Evolutionary conservation across 2,329 filamentous ascomycete genomes (phyloP), one percentile per base, ranked within the genome.

Genomic region (Ophiocordyceps australis): DNA sequence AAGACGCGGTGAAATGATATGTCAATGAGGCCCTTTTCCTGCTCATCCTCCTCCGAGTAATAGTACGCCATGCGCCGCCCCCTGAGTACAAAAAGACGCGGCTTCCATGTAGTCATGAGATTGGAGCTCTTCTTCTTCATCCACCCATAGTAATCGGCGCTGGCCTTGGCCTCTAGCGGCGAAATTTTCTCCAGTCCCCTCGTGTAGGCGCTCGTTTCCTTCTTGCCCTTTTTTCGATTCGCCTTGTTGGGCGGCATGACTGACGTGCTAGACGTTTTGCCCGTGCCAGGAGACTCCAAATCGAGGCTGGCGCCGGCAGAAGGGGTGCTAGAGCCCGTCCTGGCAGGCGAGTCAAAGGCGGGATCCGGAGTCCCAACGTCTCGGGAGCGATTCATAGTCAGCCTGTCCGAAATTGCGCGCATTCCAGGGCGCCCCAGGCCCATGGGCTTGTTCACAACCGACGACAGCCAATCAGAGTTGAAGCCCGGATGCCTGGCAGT

Each of bases 51-150:
- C 42, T 95, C 86, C 1, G 80, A 80, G 47, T 98, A 98, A 53
- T 92, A 98, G 55, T 98, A 98, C 1, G 85, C 83, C 17, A 98
- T 58, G 5, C 89, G 74, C 27, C 86, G 74, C 17, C 89, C 89
- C 42, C 83, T 85, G 30, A 98, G 68, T 7, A 98, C 75, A 43
- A 98, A 98, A n/a, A 95, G 63, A 9, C 89, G 74, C 9, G 85
- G 79, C 45, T 95, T 98, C 89, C 89, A 98, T 2, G 85, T 93
- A 3, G 83, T 83, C 75, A 98, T 93, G 18, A 95, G 60, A 41
- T 86, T 89, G 2, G 82, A 86, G 31, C 82, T 93, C 52, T 91
- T 85, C 64, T 98, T 98, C 61, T 89, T 95, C 89, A 98, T 98
- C 89, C 89, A 98, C 2, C 89, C 89, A 41, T 76, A 86, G 47